phyloP scores from a whole-genome alignment of 225 moss, liverwort and hornwort species.

The Sphagnum tenellum region DNA sequence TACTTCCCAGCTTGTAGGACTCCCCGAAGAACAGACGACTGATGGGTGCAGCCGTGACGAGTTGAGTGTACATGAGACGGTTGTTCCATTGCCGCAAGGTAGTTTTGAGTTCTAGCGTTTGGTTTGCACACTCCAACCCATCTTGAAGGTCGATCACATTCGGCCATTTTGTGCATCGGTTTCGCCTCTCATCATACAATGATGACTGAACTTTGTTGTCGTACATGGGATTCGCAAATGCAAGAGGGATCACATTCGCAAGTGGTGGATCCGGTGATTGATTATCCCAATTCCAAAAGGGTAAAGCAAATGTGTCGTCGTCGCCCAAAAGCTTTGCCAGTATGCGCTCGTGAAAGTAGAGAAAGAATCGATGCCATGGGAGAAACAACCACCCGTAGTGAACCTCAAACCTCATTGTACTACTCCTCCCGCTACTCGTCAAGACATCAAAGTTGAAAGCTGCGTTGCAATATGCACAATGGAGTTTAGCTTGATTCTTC shows the following conservation, averaged over 20 bases:
- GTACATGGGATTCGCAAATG: constrained; percentile 9
- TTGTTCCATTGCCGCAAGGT: constrained; percentile 20
- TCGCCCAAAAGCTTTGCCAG: constrained; percentile 26
- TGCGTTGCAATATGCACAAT: constrained; percentile 53
- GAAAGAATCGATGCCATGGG: constrained; percentile 48
- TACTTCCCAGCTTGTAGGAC: constrained; percentile 24
- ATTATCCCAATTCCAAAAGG: constrained; percentile 62
- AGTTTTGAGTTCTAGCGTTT: not conserved
- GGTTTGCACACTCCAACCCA: constrained; percentile 9
- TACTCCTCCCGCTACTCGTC: too few species aligned
- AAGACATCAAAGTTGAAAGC: constrained; percentile 13
- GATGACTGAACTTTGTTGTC: constrained; percentile 2
- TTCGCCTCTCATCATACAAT: constrained; percentile 12
- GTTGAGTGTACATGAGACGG: constrained; percentile 16
- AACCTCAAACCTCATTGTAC: constrained; percentile 11
- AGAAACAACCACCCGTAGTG: constrained; percentile 48
- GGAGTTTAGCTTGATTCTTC: constrained; percentile 26
- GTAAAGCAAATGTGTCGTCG: constrained; percentile 24
- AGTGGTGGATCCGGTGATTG: constrained; percentile 2
- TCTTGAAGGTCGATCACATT: constrained; percentile 16
- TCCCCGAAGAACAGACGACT: constrained; percentile 15
- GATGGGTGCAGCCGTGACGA: constrained; percentile 13
- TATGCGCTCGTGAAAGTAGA: constrained; percentile 66
- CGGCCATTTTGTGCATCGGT: constrained; percentile 28
- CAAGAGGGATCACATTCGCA: constrained; percentile 2